These are phyloP conservation scores for Aphanocladium album DNA, from an alignment of 2,329 filamentous ascomycete species.

Conservation along the genomic window DNA sequence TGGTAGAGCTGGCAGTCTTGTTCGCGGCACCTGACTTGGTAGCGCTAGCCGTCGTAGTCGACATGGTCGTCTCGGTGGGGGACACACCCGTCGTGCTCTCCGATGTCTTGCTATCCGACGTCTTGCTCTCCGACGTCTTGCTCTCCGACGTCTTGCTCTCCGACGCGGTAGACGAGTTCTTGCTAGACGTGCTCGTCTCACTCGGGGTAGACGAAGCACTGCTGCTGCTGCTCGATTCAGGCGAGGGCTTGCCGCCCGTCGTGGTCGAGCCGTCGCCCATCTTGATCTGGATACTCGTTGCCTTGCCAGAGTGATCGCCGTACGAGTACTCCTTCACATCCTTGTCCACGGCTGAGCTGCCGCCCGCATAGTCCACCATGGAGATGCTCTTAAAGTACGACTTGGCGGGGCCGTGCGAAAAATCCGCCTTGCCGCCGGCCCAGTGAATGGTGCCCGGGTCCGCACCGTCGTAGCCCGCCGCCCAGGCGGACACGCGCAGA, in stretches of 20 bases:
- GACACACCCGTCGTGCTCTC: too few relatives aligned
- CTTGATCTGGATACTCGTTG: constrained; percentile 36
- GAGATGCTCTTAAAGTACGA: constrained; percentile 42
- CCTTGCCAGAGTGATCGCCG: constrained; percentile 36
- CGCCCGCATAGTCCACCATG: constrained; percentile 39
- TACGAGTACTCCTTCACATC: constrained; percentile 38
- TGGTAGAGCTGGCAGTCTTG: too few relatives aligned
- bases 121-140: too few relatives aligned
- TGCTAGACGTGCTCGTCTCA: too few relatives aligned
- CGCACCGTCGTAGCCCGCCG: constrained; percentile 53
- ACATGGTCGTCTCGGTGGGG: too few relatives aligned
- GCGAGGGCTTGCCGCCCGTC: not conserved
- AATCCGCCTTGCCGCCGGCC: constrained; percentile 56
- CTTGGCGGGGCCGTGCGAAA: constrained; percentile 36
- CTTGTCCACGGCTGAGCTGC: constrained; percentile 25
- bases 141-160: too few relatives aligned
- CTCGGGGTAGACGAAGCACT: not conserved
- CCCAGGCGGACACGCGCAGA: constrained; percentile 65
- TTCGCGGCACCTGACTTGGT: too few relatives aligned
- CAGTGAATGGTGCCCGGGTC: constrained; percentile 65
- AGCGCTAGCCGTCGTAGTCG: too few relatives aligned
- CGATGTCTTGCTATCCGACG: too few relatives aligned
- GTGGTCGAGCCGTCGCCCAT: not conserved
- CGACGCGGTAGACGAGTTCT: too few relatives aligned
- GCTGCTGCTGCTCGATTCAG: not conserved